Conservation (phyloP, 1,284 basidiomycete genomes). For the Microbotryum silenes-acaulis region DNA sequence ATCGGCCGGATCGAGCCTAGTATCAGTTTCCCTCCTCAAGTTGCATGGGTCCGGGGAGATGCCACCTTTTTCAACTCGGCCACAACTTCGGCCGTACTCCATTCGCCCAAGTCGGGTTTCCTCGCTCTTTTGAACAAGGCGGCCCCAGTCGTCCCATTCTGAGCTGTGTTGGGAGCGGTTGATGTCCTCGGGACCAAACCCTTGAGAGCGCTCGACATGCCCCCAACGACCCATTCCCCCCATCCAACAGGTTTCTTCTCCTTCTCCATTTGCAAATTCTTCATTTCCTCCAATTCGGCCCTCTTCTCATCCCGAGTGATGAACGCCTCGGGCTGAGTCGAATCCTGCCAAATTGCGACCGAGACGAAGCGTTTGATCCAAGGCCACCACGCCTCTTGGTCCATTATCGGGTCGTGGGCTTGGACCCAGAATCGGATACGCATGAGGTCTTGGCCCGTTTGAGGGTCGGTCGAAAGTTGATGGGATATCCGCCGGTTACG, state of each 20-base stretch:
- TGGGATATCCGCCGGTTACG: conserved; percentile 21
- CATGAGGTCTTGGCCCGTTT: conserved; percentile 19
- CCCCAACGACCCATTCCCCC: conserved; percentile 4
- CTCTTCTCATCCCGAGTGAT: background rate
- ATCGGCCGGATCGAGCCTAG: background rate
- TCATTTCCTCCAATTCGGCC: background rate
- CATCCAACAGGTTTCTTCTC: conserved; percentile 1
- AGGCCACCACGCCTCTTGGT: conserved; percentile 14
- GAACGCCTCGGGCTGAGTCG: conserved; percentile 7
- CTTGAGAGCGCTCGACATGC: conserved; percentile 6
- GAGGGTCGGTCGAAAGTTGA: conserved; percentile 15
- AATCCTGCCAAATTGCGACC: conserved; percentile 24
- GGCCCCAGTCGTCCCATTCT: background rate
- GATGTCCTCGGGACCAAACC: conserved; percentile 11
- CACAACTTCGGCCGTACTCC: conserved; percentile 22
- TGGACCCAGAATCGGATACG: conserved; percentile 27
- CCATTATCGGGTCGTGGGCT: conserved; percentile 1
- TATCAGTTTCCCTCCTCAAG: background rate
- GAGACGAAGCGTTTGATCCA: conserved; percentile 26
- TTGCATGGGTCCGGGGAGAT: background rate
- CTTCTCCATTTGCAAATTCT: background rate
- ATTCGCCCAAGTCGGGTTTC: conserved; percentile 28
- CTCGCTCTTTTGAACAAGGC: conserved; percentile 19
- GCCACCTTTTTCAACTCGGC: conserved; percentile 30
- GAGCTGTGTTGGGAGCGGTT: conserved; percentile 1